Conservation (phyloP, 805 yeast genomes). For the Saturnispora halmiae region DNA sequence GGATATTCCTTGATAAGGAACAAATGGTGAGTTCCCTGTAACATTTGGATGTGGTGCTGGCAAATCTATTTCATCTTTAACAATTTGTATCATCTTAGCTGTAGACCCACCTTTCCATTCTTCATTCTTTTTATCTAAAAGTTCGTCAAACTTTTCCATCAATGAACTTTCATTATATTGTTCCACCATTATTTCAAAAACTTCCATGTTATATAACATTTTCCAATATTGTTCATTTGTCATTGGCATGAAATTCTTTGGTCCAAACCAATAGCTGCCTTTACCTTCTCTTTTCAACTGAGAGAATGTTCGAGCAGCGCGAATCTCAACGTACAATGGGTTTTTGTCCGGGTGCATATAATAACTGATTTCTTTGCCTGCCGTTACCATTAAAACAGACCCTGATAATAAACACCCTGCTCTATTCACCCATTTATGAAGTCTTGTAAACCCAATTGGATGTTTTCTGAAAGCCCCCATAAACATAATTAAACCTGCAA, state of each 20-base stretch:
- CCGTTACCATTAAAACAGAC: slow-evolving; percentile 10
- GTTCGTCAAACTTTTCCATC: slow-evolving; percentile 9
- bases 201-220: slow-evolving; percentile 18
- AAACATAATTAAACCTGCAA: slow-evolving; percentile 18
- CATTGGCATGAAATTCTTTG: slow-evolving; percentile 40
- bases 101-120: slow-evolving; percentile 8
- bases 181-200: slow-evolving; percentile 16
- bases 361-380: slow-evolving; percentile 15
- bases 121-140: slow-evolving; percentile 6
- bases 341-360: slow-evolving; percentile 16
- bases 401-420: slow-evolving; percentile 17
- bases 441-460: slow-evolving; percentile 3
- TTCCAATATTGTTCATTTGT: slow-evolving; percentile 22
- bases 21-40: slow-evolving; percentile 1
- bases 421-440: slow-evolving; percentile 10
- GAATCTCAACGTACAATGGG: slow-evolving; percentile 24
- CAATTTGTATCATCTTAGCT: slow-evolving; percentile 11
- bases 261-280: slow-evolving; percentile 44
- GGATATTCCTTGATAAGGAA: slow-evolving; percentile 1
- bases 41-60: slow-evolving; percentile 4
- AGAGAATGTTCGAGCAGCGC: slow-evolving; percentile 18
- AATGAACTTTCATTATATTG: slow-evolving; percentile 15
- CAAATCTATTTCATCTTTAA: slow-evolving; percentile 3
- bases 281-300: slow-evolving; percentile 27
- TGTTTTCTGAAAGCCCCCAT: slow-evolving; percentile 11